Evolutionary conservation across 768 basidiomycete species (phyloP), one percentile per base, ranked within the genome.

Genomic region (Termitomyces eurrhizus): DNA sequence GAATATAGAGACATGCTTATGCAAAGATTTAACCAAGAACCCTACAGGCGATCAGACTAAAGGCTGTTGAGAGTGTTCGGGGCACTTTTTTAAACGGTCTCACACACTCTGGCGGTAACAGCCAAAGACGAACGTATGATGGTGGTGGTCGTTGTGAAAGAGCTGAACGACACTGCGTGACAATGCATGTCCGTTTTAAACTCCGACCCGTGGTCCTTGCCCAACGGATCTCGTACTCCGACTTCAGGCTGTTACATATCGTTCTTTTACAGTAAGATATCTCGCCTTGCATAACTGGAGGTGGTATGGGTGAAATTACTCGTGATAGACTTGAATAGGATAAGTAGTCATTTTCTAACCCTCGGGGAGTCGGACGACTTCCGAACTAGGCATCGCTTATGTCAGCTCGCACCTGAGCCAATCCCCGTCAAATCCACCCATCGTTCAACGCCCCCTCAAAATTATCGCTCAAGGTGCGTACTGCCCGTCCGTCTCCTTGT

Each of bases 1-100:
- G 86, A 76, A 74, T 87, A 89, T 68, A 85, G 74, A 65, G 84
- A 85, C 84, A 87, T 86, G 66, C 74, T 77, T 76, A 75, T 70
- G 57, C 45, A 26, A 41, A 62, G 60, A 64, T 63, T 68, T 59
- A 65, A 68, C 44, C 53, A 59, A 53, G 60, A 64, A 64, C 44
- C 57, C 56, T 61, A 58, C 62, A 61, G 46, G 41, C 39, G 45
- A 58, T 63, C 52, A 52, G 37, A 65, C 35, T 62, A 49, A 46
- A 56, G 58, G 61, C 50, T 59, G 53, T 59, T 62, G 61, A 46
- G 58, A 41, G 67, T 58, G 68, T 65, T 68, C 66, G 66, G 67
- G 70, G 66, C 65, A 72, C 66, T 69, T 75, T 76, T 79, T 77
- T 75, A 74, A 78, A 73, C 66, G 62, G 75, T 76, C 75, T 77